These are phyloP conservation scores for Phytophthora sp. DNA, from an alignment of 352 stramenopile species.

Conservation along the genomic window DNA sequence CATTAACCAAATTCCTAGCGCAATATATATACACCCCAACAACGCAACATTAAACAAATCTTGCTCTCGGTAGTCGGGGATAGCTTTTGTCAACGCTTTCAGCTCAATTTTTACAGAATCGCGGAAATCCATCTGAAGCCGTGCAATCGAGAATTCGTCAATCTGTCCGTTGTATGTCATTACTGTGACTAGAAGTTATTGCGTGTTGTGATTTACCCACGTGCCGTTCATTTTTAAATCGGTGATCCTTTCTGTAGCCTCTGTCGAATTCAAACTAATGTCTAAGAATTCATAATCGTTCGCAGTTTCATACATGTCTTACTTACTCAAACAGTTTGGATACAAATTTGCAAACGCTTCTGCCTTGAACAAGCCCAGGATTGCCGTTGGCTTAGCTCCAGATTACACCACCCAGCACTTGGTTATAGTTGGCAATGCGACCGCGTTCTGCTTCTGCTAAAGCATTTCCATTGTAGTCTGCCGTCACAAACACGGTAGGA, in stretches of 20 bases:
- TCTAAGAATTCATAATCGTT: no score
- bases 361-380: no score
- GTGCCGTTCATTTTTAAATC: background rate
- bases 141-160: background rate
- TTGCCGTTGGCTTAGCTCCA: no score
- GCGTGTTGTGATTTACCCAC: background rate
- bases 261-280: background rate
- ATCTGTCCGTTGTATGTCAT: background rate
- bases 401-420: background rate
- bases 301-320: no score
- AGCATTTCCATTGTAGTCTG: slow-evolving; percentile 39
- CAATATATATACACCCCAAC: background rate
- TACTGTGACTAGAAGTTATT: background rate
- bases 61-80: background rate
- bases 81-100: background rate
- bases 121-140: background rate
- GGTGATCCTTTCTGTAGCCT: background rate
- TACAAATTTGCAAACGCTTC: no score
- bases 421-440: no score
- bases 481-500: slow-evolving; percentile 42
- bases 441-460: no score
- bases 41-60: background rate
- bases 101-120: background rate
- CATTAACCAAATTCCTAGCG: background rate
- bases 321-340: no score